Percentiles rank a stretch among this genome's conserved stretches.
Conservation (phyloP, 2,329 filamentous ascomycete genomes). For the Clarireedia paspali region DNA sequence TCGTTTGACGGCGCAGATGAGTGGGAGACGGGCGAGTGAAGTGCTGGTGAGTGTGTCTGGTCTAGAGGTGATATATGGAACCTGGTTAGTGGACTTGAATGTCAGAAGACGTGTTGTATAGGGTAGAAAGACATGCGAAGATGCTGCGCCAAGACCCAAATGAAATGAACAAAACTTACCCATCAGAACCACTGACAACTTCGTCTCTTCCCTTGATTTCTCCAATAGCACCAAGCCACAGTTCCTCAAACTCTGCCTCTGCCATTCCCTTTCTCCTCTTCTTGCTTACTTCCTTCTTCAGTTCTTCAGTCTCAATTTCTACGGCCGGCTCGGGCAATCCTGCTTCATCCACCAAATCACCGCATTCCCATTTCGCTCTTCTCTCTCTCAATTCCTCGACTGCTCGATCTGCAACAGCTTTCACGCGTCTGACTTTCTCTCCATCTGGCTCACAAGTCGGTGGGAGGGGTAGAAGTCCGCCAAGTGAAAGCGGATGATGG, state of each 20-base stretch:
- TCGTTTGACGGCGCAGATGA: slow-evolving; percentile 73
- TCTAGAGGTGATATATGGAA: slow-evolving; percentile 65
- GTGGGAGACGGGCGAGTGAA: slow-evolving; percentile 85
- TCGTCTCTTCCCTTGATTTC: slow-evolving; percentile 60
- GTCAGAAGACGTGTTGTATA: slow-evolving; percentile 44
- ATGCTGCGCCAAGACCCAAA: slow-evolving; percentile 14
- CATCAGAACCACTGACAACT: slow-evolving; percentile 41
- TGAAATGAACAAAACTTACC: slow-evolving; percentile 39
- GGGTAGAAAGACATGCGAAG: slow-evolving; percentile 19
- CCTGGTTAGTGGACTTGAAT: slow-evolving; percentile 72
- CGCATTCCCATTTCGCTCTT: slow-evolving; percentile 85
- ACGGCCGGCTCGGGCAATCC: slow-evolving; percentile 50
- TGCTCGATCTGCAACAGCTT: slow-evolving; percentile 79
- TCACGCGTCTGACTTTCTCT: slow-evolving; percentile 80
- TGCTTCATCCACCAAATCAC: slow-evolving; percentile 56
- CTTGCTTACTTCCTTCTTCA: slow-evolving; percentile 69
- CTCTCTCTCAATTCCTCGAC: slow-evolving; percentile 80
- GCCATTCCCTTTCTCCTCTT: slow-evolving; percentile 78
- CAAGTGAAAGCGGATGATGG: slow-evolving; percentile 74
- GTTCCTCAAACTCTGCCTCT: slow-evolving; percentile 83
- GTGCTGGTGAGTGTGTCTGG: slow-evolving; percentile 68
- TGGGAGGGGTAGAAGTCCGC: slow-evolving; percentile 73
- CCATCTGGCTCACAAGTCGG: slow-evolving; percentile 94
- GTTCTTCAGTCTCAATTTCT: slow-evolving; percentile 59
- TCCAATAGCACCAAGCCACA: slow-evolving; percentile 68